Evolutionary conservation across 2,329 filamentous ascomycete genomes (phyloP).

Genomic region (Sporothrix dimorphospora): DNA sequence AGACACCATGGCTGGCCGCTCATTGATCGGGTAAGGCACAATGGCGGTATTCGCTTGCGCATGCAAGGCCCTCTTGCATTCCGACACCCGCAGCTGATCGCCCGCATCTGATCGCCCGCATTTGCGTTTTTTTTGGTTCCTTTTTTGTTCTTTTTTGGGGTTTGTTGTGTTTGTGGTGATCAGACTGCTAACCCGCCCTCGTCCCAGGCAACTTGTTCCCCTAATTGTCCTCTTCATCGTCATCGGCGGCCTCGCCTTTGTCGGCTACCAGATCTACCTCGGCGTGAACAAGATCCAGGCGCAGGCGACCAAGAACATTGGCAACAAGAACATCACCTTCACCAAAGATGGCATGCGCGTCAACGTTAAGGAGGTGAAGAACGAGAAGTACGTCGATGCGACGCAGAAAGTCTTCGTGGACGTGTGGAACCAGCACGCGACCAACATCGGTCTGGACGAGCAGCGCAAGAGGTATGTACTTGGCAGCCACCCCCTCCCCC

Average conservation of each 20-base stretch:
- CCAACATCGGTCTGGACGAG: slow-evolving; percentile 37
- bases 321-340: slow-evolving; percentile 74
- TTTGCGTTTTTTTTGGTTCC: neutral
- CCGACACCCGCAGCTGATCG: neutral
- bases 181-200: neutral
- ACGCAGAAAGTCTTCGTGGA: slow-evolving; percentile 72
- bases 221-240: slow-evolving; percentile 66
- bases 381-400: slow-evolving; percentile 72
- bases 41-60: neutral
- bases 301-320: slow-evolving; percentile 69
- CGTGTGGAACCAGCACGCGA: slow-evolving; percentile 61
- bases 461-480: slow-evolving; percentile 39
- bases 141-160: neutral
- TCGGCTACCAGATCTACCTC: slow-evolving; percentile 74
- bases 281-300: slow-evolving; percentile 67
- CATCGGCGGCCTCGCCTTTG: slow-evolving; percentile 61
- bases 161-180: neutral
- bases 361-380: slow-evolving; percentile 67
- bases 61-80: slow-evolving; percentile 1
- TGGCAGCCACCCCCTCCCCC: neutral
- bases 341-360: slow-evolving; percentile 75
- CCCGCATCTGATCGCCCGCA: neutral
- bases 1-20: slow-evolving; percentile 15
- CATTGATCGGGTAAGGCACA: slow-evolving; percentile 21
- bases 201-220: slow-evolving; percentile 62